Percentiles rank a stretch among this genome's conserved stretches.
Conservation (phyloP, 306 rosid species). For the Castanea crenata region DNA sequence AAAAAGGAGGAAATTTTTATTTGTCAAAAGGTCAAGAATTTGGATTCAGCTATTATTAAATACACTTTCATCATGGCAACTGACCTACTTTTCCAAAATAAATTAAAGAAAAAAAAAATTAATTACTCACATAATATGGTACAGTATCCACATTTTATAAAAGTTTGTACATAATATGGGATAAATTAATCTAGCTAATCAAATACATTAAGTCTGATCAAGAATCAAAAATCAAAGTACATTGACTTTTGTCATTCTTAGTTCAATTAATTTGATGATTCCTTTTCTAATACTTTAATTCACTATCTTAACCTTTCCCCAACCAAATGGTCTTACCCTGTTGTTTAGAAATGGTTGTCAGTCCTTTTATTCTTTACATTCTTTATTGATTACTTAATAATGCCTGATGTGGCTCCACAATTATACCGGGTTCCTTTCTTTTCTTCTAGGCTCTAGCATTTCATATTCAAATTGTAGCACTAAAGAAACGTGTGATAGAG, state of each 20-base stretch:
- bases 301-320: background rate
- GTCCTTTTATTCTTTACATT: background rate
- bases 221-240: background rate
- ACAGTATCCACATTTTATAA: background rate
- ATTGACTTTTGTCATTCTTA: background rate
- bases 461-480: background rate
- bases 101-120: background rate
- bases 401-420: background rate
- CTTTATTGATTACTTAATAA: too few relatives aligned
- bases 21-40: background rate
- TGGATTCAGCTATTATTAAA: background rate
- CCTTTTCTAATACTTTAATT: background rate
- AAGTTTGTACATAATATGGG: background rate
- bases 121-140: background rate
- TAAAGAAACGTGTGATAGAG: background rate
- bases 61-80: background rate
- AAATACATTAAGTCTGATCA: background rate
- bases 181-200: background rate
- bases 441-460: background rate
- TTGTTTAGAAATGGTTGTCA: background rate
- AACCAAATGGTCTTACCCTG: background rate
- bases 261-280: background rate
- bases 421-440: background rate
- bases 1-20: too few relatives aligned
- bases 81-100: background rate